Conservation (phyloP, 768 basidiomycete genomes). For the Lentinus brumalis region DNA sequence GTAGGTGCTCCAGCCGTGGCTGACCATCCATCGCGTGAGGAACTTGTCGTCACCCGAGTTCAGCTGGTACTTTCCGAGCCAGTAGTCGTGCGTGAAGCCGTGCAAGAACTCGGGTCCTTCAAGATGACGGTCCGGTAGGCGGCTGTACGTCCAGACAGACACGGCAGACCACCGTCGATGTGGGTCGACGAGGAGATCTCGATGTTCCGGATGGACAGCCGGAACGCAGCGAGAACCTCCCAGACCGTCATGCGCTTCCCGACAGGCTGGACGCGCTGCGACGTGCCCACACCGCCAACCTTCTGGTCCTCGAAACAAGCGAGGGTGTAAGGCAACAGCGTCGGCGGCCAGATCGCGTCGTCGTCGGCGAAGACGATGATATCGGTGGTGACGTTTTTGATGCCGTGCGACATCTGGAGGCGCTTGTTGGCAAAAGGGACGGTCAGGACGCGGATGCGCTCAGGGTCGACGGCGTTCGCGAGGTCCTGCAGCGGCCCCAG, state of each 20-base stretch:
- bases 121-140: constrained; percentile 93
- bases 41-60: constrained; percentile 96
- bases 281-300: constrained; percentile 90
- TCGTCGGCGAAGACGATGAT: constrained; percentile 96
- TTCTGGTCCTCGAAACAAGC: constrained; percentile 95
- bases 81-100: constrained; percentile 92
- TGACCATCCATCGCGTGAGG: constrained; percentile 95
- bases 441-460: constrained; percentile 82
- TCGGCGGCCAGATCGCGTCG: constrained; percentile 94
- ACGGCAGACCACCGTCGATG: constrained; percentile 91
- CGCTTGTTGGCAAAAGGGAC: constrained; percentile 95
- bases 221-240: constrained; percentile 94
- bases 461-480: constrained; percentile 83
- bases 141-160: constrained; percentile 90
- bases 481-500: constrained; percentile 85
- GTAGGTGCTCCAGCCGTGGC: constrained; percentile 94
- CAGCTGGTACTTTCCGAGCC: constrained; percentile 92
- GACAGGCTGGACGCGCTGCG: constrained; percentile 82
- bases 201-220: constrained; percentile 91
- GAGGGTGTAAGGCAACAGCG: constrained; percentile 83
- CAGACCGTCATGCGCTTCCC: constrained; percentile 85
- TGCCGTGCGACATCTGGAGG: constrained; percentile 91
- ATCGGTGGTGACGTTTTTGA: constrained; percentile 86
- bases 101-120: constrained; percentile 93
- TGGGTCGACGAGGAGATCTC: constrained; percentile 89